phyloP scores from a whole-genome alignment of 768 basidiomycete genomes.

The Tephrocybe rancida region DNA sequence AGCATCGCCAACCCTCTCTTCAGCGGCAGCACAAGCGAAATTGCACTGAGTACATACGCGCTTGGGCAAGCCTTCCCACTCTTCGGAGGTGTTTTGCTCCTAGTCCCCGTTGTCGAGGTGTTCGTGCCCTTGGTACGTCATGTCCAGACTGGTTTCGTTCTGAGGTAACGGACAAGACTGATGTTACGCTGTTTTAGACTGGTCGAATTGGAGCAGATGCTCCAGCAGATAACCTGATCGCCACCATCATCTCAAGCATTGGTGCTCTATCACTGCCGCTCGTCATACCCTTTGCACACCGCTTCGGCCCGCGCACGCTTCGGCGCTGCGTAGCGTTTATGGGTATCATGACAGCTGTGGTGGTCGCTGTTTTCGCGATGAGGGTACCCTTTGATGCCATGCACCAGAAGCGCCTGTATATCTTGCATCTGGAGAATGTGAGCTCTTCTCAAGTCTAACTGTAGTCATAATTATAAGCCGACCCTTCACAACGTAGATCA shows the following conservation, averaged over 20 bases:
- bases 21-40: conserved; percentile 27
- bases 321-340: conserved; percentile 44
- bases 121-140: conserved; percentile 82
- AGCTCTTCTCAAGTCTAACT: conserved; percentile 20
- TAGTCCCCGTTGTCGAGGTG: conserved; percentile 71
- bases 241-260: conserved; percentile 65
- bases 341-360: conserved; percentile 44
- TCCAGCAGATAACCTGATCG: conserved; percentile 89
- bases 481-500: conserved; percentile 50
- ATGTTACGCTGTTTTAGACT: conserved; percentile 47
- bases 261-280: conserved; percentile 63
- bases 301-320: conserved; percentile 51
- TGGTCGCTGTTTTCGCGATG: conserved; percentile 63
- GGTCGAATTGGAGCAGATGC: conserved; percentile 83
- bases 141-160: background rate
- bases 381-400: conserved; percentile 72
- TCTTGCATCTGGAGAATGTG: conserved; percentile 87
- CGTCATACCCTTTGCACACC: conserved; percentile 70
- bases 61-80: conserved; percentile 60
- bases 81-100: conserved; percentile 56
- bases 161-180: background rate
- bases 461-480: background rate
- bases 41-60: conserved; percentile 66
- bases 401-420: conserved; percentile 88
- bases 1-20: conserved; percentile 53